Percentiles rank a stretch among this genome's conserved stretches.
Conservation (phyloP, 176 grass and related monocot species). For the Aegilops sharonensis region DNA sequence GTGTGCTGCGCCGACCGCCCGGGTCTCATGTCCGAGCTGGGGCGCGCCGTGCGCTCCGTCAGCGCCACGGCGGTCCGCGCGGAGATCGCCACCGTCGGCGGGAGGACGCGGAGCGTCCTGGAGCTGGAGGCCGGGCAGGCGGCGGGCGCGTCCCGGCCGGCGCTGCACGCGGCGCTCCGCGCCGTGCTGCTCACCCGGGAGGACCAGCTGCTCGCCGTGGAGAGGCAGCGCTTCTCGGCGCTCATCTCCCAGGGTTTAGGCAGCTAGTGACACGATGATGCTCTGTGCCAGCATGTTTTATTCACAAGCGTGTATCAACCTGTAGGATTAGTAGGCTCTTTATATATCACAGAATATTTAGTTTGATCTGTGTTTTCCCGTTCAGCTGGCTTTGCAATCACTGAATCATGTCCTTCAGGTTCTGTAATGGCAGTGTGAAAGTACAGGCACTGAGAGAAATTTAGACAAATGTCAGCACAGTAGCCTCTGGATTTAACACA, state of each 20-base stretch:
- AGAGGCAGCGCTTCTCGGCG: constrained; percentile 59
- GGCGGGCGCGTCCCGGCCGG: background rate
- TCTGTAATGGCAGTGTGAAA: background rate
- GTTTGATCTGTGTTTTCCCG: background rate
- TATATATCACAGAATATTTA: background rate
- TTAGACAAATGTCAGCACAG: background rate
- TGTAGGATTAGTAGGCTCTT: background rate
- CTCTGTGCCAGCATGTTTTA: background rate
- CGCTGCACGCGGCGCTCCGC: constrained; percentile 69
- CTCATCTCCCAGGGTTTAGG: constrained; percentile 38
- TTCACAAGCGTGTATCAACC: background rate
- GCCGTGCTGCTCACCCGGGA: constrained; percentile 63
- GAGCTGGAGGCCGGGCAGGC: constrained; percentile 55
- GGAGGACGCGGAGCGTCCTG: constrained; percentile 69
- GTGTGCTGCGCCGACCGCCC: constrained; percentile 87
- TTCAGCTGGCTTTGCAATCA: background rate
- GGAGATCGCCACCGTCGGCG: constrained; percentile 82
- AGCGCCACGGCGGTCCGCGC: constrained; percentile 70
- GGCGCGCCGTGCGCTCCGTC: constrained; percentile 66
- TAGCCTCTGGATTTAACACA: background rate
- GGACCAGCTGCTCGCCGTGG: constrained; percentile 40
- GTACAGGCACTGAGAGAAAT: background rate
- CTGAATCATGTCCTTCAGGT: background rate
- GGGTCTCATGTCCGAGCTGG: constrained; percentile 82
- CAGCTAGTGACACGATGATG: background rate